Conservation (phyloP, 2,329 filamentous ascomycete genomes). For the Alternaria ventricosa region DNA sequence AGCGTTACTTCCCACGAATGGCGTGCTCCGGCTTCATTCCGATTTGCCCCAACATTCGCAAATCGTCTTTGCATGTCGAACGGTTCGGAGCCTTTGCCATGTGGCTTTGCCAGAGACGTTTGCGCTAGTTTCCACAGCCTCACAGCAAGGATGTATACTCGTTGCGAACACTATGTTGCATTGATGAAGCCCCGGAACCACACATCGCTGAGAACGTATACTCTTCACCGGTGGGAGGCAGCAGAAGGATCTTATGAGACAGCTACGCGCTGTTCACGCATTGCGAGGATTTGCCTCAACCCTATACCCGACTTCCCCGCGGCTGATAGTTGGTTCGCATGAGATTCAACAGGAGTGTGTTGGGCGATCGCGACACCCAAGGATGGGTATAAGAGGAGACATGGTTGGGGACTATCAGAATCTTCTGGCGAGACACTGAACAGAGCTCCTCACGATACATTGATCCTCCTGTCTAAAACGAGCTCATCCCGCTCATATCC, state of each 20-base stretch:
- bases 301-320: neutral
- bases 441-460: neutral
- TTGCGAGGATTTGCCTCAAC: neutral
- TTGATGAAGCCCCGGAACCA: neutral
- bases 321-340: neutral
- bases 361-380: neutral
- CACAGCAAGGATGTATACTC: neutral
- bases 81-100: neutral
- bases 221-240: neutral
- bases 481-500: neutral
- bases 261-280: neutral
- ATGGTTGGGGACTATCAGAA: neutral
- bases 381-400: neutral
- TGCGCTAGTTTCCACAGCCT: neutral
- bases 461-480: neutral
- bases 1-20: neutral
- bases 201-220: neutral
- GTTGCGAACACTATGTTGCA: neutral
- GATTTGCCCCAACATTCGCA: constrained; percentile 7
- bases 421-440: neutral
- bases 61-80: neutral
- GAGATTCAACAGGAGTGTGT: neutral
- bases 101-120: neutral
- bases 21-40: neutral
- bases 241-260: neutral